Conservation (phyloP, 1,284 basidiomycete genomes). For the Puccinia horiana region DNA sequence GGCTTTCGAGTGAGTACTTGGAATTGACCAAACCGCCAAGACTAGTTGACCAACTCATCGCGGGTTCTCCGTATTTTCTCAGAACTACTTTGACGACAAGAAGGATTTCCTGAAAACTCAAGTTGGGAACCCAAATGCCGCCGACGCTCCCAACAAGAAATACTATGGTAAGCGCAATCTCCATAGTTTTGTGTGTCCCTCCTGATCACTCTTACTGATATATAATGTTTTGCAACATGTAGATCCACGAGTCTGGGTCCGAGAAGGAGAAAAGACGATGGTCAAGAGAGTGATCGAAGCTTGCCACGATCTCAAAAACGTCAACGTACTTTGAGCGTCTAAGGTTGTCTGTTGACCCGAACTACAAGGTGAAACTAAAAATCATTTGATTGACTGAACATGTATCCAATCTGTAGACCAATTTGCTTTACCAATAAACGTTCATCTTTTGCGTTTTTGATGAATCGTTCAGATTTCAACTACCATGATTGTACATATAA, state of each 20-base stretch:
- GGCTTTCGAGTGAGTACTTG: constrained; percentile 65
- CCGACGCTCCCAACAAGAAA: constrained; percentile 98
- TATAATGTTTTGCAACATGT: constrained; percentile 45
- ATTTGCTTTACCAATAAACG: neutral
- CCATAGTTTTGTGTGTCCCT: neutral
- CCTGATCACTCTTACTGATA: constrained; percentile 67
- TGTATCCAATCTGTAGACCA: constrained; percentile 20
- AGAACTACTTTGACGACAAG: constrained; percentile 82
- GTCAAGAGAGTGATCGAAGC: constrained; percentile 84
- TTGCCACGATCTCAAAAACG: constrained; percentile 70
- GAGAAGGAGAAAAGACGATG: constrained; percentile 97
- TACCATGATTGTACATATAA: neutral
- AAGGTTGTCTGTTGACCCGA: neutral
- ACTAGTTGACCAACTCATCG: neutral
- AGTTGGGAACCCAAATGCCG: constrained; percentile 82
- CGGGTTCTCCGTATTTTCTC: neutral
- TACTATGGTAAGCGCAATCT: constrained; percentile 23
- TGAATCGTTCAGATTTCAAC: neutral
- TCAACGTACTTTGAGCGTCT: constrained; percentile 27
- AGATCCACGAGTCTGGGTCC: constrained; percentile 82
- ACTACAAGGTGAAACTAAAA: neutral
- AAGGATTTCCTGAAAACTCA: constrained; percentile 81
- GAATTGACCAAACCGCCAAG: neutral
- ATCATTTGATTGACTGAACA: neutral
- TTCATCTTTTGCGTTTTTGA: neutral